phyloP scores from a whole-genome alignment of 306 rosid species.

The Glycyrrhiza uralensis region DNA sequence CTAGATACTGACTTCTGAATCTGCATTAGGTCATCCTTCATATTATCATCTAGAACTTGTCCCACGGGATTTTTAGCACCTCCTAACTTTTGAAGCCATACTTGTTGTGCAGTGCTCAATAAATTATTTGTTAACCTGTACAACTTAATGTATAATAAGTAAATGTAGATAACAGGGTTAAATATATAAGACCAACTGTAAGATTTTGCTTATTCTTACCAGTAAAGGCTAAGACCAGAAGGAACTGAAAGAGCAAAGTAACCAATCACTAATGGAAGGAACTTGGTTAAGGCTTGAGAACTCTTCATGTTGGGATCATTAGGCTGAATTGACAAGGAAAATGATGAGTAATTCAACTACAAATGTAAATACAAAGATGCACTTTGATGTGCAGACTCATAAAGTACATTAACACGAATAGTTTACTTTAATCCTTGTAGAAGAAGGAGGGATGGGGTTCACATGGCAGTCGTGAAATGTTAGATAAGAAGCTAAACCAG shows the following conservation, averaged over 20 bases:
- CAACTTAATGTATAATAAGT: conserved; percentile 21
- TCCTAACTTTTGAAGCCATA: conserved; percentile 94
- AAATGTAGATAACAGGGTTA: conserved; percentile 12
- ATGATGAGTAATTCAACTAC: neutral
- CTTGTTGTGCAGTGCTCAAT: conserved; percentile 92
- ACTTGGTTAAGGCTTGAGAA: conserved; percentile 73
- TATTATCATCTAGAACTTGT: conserved; percentile 40
- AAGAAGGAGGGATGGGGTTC: neutral
- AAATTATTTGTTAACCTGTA: conserved; percentile 90
- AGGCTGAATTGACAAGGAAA: conserved; percentile 44
- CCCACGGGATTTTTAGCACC: conserved; percentile 65
- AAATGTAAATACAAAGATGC: neutral
- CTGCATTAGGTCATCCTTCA: conserved; percentile 44
- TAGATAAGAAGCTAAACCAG: conserved; percentile 7
- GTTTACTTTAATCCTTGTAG: conserved; percentile 6
- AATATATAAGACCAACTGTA: conserved; percentile 17
- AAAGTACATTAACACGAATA: conserved; percentile 1
- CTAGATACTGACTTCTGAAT: conserved; percentile 50
- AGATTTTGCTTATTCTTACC: conserved; percentile 52
- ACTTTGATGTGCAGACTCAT: conserved; percentile 6
- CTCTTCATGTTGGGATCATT: conserved; percentile 90
- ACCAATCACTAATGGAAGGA: conserved; percentile 93
- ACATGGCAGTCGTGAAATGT: neutral
- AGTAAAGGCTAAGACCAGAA: conserved; percentile 97
- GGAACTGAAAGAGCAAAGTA: conserved; percentile 98